Evolutionary conservation across 352 stramenopile genomes (phyloP), one percentile per base, ranked within the genome.

Genomic region (Phytopythium mirpurense): DNA sequence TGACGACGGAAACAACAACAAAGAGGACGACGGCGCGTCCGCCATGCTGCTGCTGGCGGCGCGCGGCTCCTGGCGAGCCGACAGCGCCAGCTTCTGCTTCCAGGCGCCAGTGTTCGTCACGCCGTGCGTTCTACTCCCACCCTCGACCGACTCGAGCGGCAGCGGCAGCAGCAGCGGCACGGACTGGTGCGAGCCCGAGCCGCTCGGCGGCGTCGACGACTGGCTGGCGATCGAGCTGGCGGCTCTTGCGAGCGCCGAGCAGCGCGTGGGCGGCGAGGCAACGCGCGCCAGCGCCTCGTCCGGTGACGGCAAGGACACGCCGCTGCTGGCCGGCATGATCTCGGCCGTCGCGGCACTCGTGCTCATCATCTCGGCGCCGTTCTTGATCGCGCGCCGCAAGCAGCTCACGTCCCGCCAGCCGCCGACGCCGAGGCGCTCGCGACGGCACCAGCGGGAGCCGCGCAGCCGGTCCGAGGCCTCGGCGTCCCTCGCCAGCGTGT

Each of bases 161-260:
- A 73, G 26, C 42, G 75, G 47, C 51, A 57, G 29, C n/a, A 19
- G 18, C 21, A 41, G 46, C 31, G 21, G 2, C 21, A n/a, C 53
- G 2, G 24, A 27, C 23, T 75, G 69, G 69, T 78, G 69, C 35
- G 56, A 62, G 18, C 69, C 69, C 2, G 42, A 63, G 58, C 64
- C 64, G 6, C 53, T 70, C 0, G 31, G 62, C 0, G 57, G 66
- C 0, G 63, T 78, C 9, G 34, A 48, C 19, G 54, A 64, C 4
- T 78, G 67, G 69, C 26, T 74, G 11, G 10, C 57, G 21, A 38
- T 62, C 37, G 58, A 51, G 27, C 46, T 62, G 14, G 23, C 18
- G 2, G 23, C 36, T 1, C 49, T 21, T 14, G 12, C 26, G 1
- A 46, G 5, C 40, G 21, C 5, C 15, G 46, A 52, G 19, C 26